phyloP scores from a whole-genome alignment of 139 green algal species.

The Monoraphidium neglectum region DNA sequence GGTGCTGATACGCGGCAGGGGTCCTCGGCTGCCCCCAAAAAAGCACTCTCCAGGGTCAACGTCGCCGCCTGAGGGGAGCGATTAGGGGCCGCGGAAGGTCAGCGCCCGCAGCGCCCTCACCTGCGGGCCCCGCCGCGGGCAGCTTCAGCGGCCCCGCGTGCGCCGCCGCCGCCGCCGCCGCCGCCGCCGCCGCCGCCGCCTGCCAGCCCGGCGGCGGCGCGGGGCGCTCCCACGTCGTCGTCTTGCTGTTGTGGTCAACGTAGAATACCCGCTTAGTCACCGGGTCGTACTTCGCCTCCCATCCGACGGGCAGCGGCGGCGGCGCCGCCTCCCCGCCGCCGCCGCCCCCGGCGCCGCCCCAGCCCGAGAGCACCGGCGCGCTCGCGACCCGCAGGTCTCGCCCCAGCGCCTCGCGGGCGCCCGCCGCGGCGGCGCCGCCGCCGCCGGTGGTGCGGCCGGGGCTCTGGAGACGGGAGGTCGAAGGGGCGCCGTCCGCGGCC shows the following conservation, averaged over 20 bases:
- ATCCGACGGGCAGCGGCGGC: conserved; percentile 61
- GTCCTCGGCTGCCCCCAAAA: too few relatives aligned
- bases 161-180: neutral
- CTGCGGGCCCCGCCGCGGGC: too few relatives aligned
- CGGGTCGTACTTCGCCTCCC: conserved; percentile 86
- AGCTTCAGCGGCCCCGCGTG: too few relatives aligned
- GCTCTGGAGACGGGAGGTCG: neutral
- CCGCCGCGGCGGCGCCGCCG: neutral
- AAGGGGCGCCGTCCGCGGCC: neutral
- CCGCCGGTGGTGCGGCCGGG: neutral
- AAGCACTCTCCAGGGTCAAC: too few relatives aligned
- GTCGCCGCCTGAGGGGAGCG: too few relatives aligned
- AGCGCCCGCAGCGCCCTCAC: too few relatives aligned
- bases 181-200: neutral
- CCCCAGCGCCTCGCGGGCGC: neutral
- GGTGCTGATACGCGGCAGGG: too few relatives aligned
- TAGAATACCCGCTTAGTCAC: conserved; percentile 85
- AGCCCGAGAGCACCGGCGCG: neutral
- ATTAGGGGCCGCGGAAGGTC: too few relatives aligned
- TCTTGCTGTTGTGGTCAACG: conserved; percentile 94
- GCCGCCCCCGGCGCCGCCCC: neutral
- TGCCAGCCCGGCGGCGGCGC: neutral
- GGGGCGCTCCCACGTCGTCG: conserved; percentile 83
- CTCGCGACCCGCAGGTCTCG: too few relatives aligned
- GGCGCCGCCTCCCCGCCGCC: neutral